Evolutionary conservation across 805 yeast genomes (phyloP), one percentile per base, ranked within the genome.

Genomic region (Saccharomycopsis selenospora): DNA sequence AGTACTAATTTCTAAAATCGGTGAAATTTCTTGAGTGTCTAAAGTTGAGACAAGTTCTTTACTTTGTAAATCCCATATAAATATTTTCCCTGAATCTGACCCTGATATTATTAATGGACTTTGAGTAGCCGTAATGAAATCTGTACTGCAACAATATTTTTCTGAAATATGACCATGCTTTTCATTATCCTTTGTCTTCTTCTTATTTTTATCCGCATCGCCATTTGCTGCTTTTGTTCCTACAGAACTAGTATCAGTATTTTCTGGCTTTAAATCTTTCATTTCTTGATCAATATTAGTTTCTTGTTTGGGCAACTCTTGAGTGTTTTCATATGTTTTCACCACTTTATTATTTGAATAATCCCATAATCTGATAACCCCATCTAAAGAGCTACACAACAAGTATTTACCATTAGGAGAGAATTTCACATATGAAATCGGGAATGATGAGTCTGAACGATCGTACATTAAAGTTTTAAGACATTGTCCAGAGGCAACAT

Each of bases 401-500:
- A 91, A 71, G 57, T 75, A 89, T 55, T 78, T 80, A 13, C 93
- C 89, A 62, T 90, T 91, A 3, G 90, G 90, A 0, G 93, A 76
- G 56, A 86, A 77, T 48, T 72, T 69, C 1, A 88, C 90, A 54
- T 75, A 72, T 20, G 86, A 76, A 3, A 91, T 82, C 0, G 98
- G 96, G 58, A 78, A 82, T 13, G 85, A 77, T 1, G 85, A 81
- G 33, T 83, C 80, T 43, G 76, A 76, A 55, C 81, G 79, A 58
- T 85, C 91, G 59, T 82, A 85, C 29, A 90, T 87, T 55, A 91
- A 65, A 0, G 98, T 93, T 60, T 90, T 86, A 56, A 91, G 68
- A 68, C 98, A 91, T 56, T 89, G 95, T 3, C 97, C 97, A 0
- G 95, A 75, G 43, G 77, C 82, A 17, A 89, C 76, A 61, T 90